Base-by-base conservation (phyloP, 208 protist species). In the Wallacemonas sp. region DNA sequence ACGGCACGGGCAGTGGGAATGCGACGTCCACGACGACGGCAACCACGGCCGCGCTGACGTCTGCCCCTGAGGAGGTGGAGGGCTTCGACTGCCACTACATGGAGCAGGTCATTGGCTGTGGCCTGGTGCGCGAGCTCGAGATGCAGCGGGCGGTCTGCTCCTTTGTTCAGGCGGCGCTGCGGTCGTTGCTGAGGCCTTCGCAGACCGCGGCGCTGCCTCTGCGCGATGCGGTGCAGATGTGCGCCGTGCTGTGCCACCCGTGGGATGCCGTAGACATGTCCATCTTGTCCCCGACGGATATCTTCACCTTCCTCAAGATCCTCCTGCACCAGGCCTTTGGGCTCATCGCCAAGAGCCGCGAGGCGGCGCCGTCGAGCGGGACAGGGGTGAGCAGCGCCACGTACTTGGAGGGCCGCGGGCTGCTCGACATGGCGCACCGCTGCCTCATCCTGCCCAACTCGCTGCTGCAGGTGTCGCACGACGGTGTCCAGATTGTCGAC, bases 211-310 rank as follows among this genome's bases (percentile, higher is more conserved):
- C 44, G 7, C 46, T 45, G 23, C 49, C 72, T 2, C 22, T 64
- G 11, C 25, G 46, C 22, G 64, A 63, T 57, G 20, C 36, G 3
- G 20, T 92, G 7, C 70, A 75, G 46, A 81, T 94, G 73, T 93
- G 87, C 52, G 87, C 91, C 25, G 70, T 89, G 14, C 72, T 96
- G 48, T 94, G 88, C 59, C 76, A 97, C 67, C 89, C 91, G 38
- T 94, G 88, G 89, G 83, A 94, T 55, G 76, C 76, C 62, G 80
- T 89, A 0, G 92, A 97, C 76, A 85, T 95, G 78, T 86, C 86
- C 20, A 80, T 92, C n/a, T 76, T 97, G 33, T 71, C 63, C 12
- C 89, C 87, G 11, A 63, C 50, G 28, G 91, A 87, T 18, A 80
- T 97, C 23, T 93, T 97, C 69, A 36, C 67, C 5, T 87, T 94